Base-by-base conservation (phyloP, 768 basidiomycete genomes). In the Xerocomus potaroensis region DNA sequence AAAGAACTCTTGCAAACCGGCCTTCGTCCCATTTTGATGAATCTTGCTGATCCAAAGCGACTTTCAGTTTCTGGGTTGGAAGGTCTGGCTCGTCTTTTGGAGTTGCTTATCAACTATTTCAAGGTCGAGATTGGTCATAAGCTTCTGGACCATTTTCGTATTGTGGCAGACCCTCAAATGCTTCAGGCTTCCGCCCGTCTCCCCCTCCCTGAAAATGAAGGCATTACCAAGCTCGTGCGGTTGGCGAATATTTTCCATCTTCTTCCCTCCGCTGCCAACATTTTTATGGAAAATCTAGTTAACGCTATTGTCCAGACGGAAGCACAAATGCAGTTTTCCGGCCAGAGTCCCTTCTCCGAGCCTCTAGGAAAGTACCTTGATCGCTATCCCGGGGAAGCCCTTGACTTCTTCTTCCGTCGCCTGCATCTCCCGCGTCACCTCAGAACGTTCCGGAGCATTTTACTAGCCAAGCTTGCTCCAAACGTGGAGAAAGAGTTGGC, bases 121-220 rank as follows among this genome's bases (percentile, higher is more conserved):
- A 98, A 97, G 66, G 95, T 99, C 15, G 96, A 99, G 71, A 98
- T 99, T 49, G 96, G 96, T 1, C 81, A 90, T 65, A 99, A 99
- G 68, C 80, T 99, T 7, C 74, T 99, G 18, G 96, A 98, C 58
- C 96, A 99, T 64, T 97, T 95, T 70, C 84, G 86, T 34, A 82
- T 87, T 30, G 85, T 99, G 18, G 90, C 95, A 21, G 92, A 95
- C 59, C 86, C 91, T 12, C 83, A 84, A 54, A 84, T 90, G 72
- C 75, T 97, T 22, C 77, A 79, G 47, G 81, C 80, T 38, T 87
- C 93, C 0, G 83, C 91, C 0, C 80, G 82, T 48, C 75, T 87
- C 5, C 89, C 92, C 1, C 71, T 91, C 19, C 77, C 81, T 14
- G 91, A 95, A 52, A 93, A 94, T 50, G 88, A 92, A 59, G 87